phyloP scores from a whole-genome alignment of 1,139 yeast species.

The Wickerhamiella pararugosa region DNA sequence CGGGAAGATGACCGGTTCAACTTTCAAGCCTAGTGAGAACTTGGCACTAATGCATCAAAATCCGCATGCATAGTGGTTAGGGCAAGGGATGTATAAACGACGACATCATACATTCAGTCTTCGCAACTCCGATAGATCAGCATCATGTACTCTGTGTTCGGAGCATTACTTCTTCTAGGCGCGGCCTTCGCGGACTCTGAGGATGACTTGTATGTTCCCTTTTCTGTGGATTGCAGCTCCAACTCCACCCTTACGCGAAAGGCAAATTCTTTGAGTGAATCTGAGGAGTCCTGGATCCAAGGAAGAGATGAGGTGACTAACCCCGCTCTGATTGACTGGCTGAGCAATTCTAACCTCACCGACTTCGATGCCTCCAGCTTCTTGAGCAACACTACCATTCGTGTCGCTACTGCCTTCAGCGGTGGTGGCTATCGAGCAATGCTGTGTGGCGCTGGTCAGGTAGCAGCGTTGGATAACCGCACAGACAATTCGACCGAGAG shows the following conservation, averaged over 20 bases:
- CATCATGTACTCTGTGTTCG: too few species aligned
- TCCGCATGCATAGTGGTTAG: too few species aligned
- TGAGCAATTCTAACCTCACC: constrained; percentile 41
- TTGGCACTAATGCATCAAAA: too few species aligned
- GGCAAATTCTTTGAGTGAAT: constrained; percentile 15
- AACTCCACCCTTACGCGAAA: constrained; percentile 12
- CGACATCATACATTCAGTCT: too few species aligned
- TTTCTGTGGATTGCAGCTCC: constrained; percentile 13
- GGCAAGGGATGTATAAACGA: too few species aligned
- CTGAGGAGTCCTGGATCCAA: constrained; percentile 14
- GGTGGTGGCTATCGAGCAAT: constrained; percentile 94
- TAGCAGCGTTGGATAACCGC: constrained; percentile 66
- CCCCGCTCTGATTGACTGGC: constrained; percentile 38
- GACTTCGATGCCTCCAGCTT: constrained; percentile 43
- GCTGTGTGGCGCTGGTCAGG: constrained; percentile 78
- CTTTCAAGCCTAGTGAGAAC: too few species aligned
- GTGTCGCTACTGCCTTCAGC: constrained; percentile 61
- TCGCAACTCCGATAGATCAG: too few species aligned
- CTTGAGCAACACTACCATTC: constrained; percentile 31
- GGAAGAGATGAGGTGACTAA: constrained; percentile 38
- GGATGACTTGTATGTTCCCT: constrained; percentile 16
- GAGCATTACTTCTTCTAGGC: constrained; percentile 5
- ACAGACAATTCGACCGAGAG: constrained; percentile 40
- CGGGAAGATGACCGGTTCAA: too few species aligned
- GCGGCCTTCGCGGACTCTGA: neutral